Evolutionary conservation across 2,329 filamentous ascomycete genomes (phyloP), one percentile per base, ranked within the genome.

Genomic region (Colletotrichum phormii): DNA sequence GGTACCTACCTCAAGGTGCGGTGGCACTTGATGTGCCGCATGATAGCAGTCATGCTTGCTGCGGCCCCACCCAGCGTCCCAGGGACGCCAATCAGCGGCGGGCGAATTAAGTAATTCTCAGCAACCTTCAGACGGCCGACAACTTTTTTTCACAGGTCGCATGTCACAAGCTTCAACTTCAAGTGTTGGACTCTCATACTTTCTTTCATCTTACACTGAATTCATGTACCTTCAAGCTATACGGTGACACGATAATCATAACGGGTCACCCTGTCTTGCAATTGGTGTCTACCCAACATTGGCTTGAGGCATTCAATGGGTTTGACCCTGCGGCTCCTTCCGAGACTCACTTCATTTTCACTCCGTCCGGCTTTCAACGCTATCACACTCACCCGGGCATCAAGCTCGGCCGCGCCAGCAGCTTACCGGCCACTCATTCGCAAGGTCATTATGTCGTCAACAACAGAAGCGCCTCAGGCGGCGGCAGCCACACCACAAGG

Each of bases 51-150:
- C 64, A 57, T 37, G 51, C 49, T 49, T 35, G 53, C 11, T 62
- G 60, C 22, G 46, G 66, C 55, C n/a, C 71, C 71, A 71, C 55
- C 37, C 7, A 13, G 9, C 31, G 8, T 33, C 3, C 61, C 29
- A 63, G 61, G 61, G 26, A 24, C 46, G 29, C 22, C 71, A 73
- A 73, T 73, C 66, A 71, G 35, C 33, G 9, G 15, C 4, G 15
- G 66, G 55, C 49, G 35, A 71, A 73, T 73, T 73, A 69, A 64
- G 71, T 58, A 73, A 73, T 73, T 54, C 70, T 72, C 70, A 72
- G 70, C 71, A 73, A 65, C 71, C 61, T 69, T 70, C 55, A 72
- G 54, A 70, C 31, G 22, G 53, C 4, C 42, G 66, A 60, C 24
- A 51, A 73, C 71, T 73, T 73, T 73, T 72, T 65, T 33, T 57